Conservation (phyloP, 2,329 filamentous ascomycete species). For the Microsporum ferrugineum region DNA sequence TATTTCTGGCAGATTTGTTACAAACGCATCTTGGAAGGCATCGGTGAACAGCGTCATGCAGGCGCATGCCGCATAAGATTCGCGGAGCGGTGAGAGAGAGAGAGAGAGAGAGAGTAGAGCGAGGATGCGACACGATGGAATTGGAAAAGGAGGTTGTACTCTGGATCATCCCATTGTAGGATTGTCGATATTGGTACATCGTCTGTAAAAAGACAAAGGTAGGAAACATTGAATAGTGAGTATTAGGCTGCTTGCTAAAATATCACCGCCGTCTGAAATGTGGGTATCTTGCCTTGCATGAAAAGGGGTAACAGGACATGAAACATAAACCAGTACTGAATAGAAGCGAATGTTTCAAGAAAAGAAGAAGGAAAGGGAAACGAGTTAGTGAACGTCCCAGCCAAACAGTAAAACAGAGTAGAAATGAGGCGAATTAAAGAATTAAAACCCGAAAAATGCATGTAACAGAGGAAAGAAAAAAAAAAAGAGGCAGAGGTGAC, state of each 20-base stretch:
- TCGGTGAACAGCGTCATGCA: background rate
- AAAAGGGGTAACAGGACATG: background rate
- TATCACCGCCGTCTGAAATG: background rate
- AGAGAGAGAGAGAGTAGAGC: background rate
- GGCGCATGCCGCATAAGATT: background rate
- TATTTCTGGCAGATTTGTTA: background rate
- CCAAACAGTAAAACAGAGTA: background rate
- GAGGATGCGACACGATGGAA: background rate
- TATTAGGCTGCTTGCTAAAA: background rate
- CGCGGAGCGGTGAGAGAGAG: background rate
- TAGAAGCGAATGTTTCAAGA: background rate
- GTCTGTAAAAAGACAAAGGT: background rate
- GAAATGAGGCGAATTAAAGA: background rate
- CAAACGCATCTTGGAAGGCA: background rate
- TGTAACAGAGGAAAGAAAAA: background rate
- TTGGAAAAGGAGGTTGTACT: background rate
- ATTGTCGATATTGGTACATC: background rate
- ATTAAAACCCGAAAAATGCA: background rate
- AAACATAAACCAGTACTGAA: background rate
- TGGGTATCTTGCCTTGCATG: background rate
- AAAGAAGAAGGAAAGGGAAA: background rate
- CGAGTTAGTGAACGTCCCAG: background rate
- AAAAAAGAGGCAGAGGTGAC: background rate
- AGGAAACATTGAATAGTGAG: too few species aligned
- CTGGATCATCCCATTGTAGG: background rate